Evolutionary conservation across 2,329 filamentous ascomycete genomes (phyloP).

Genomic region (Alternaria brassicicola): DNA sequence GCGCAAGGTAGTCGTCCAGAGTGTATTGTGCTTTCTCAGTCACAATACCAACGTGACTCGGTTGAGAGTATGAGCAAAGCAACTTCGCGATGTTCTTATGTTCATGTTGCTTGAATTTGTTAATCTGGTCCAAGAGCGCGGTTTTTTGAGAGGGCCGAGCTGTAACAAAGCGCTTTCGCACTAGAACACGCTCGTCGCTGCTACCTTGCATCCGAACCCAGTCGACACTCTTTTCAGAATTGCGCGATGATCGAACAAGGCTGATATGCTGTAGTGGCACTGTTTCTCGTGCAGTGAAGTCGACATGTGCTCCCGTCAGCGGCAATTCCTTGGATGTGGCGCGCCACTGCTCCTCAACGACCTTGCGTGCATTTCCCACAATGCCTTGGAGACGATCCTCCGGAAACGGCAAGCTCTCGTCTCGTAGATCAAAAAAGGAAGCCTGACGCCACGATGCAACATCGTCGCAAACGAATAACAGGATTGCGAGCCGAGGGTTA

Average conservation of each 20-base stretch:
- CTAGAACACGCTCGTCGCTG: conserved; percentile 42
- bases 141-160: conserved; percentile 46
- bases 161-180: conserved; percentile 47
- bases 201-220: conserved; percentile 44
- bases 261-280: conserved; percentile 46
- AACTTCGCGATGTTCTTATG: conserved; percentile 49
- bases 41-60: conserved; percentile 46
- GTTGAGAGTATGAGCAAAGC: conserved; percentile 48
- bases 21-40: conserved; percentile 43
- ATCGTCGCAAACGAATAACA: conserved; percentile 49
- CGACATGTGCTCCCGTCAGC: conserved; percentile 46
- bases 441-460: conserved; percentile 48
- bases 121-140: conserved; percentile 45
- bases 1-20: conserved; percentile 47
- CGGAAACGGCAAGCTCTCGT: conserved; percentile 47
- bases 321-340: conserved; percentile 49
- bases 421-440: conserved; percentile 47
- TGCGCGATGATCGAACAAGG: conserved; percentile 39
- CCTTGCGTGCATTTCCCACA: conserved; percentile 45
- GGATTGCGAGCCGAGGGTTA: conserved; percentile 47
- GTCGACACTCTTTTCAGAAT: conserved; percentile 46
- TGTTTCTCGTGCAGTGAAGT: conserved; percentile 45
- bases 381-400: conserved; percentile 48
- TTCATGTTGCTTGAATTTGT: conserved; percentile 46
- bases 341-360: conserved; percentile 50